Conservation (phyloP, 805 yeast species). For the Tetrapisispora pingtungensis region DNA sequence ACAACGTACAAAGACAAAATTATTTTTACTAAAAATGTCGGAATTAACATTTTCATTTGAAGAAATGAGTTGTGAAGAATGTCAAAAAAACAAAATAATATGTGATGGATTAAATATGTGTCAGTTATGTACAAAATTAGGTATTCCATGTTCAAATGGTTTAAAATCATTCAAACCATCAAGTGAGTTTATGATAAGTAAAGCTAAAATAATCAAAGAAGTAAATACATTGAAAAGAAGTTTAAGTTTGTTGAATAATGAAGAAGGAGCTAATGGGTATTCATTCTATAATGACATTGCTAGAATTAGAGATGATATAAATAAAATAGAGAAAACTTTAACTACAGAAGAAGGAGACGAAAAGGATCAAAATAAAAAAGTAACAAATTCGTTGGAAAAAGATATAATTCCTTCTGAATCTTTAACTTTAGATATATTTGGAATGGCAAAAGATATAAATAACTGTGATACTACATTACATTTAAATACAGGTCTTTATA, state of each 20-base stretch:
- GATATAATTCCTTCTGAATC: neutral
- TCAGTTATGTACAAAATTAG: constrained; percentile 29
- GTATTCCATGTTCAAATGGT: constrained; percentile 5
- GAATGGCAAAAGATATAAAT: neutral
- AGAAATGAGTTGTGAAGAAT: constrained; percentile 34
- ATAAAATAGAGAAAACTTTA: constrained; percentile 3
- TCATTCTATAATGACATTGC: constrained; percentile 2
- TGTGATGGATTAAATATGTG: constrained; percentile 49
- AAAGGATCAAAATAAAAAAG: neutral
- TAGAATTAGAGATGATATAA: constrained; percentile 3
- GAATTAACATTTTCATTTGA: no score
- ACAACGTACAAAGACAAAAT: no score
- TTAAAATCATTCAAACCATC: neutral
- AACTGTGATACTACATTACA: no score
- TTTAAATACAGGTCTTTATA: no score
- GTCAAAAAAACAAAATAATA: constrained; percentile 46
- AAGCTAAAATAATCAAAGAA: constrained; percentile 6
- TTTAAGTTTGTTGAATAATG: constrained; percentile 2
- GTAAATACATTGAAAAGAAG: constrained; percentile 2
- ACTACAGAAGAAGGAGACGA: neutral
- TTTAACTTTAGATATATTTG: neutral
- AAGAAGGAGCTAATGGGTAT: neutral
- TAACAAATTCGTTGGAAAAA: neutral
- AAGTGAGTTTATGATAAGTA: neutral
- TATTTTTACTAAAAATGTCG: no score